Evolutionary conservation across 1,139 yeast species (phyloP).

Genomic region (Debaryomyces coudertii): DNA sequence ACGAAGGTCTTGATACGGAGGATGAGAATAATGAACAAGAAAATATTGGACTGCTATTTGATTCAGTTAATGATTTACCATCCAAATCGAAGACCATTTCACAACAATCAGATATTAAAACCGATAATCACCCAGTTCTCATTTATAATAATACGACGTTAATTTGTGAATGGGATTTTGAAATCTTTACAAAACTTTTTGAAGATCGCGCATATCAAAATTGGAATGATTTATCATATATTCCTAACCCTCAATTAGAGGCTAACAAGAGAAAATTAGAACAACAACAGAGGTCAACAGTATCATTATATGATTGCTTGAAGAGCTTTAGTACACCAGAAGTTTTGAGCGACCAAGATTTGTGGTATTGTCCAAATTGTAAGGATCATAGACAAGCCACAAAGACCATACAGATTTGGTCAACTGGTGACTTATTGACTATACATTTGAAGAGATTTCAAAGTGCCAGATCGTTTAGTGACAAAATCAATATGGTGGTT

Average conservation of each 20-base stretch:
- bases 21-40: slow-evolving; percentile 18
- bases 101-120: slow-evolving; percentile 3
- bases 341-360: slow-evolving; percentile 82
- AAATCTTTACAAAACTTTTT: slow-evolving; percentile 53
- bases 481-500: slow-evolving; percentile 82
- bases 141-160: slow-evolving; percentile 50
- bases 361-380: slow-evolving; percentile 94
- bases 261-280: slow-evolving; percentile 43
- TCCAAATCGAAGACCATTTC: neutral
- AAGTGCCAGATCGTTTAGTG: slow-evolving; percentile 82
- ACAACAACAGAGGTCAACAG: slow-evolving; percentile 47
- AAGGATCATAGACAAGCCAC: slow-evolving; percentile 89
- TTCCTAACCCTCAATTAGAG: slow-evolving; percentile 58
- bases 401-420: slow-evolving; percentile 89
- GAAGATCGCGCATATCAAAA: slow-evolving; percentile 47
- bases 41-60: slow-evolving; percentile 31
- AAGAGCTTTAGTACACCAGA: slow-evolving; percentile 79
- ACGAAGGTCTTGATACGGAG: slow-evolving; percentile 24
- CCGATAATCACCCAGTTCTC: slow-evolving; percentile 26
- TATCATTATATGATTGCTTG: slow-evolving; percentile 75
- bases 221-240: slow-evolving; percentile 55
- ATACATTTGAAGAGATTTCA: slow-evolving; percentile 91
- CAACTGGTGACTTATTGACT: slow-evolving; percentile 84
- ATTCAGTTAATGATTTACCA: slow-evolving; percentile 23
- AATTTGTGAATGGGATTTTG: slow-evolving; percentile 72